These are phyloP conservation scores for Solanum microdontum DNA, from an alignment of 257 asterid genomes.

Conservation along the genomic window DNA sequence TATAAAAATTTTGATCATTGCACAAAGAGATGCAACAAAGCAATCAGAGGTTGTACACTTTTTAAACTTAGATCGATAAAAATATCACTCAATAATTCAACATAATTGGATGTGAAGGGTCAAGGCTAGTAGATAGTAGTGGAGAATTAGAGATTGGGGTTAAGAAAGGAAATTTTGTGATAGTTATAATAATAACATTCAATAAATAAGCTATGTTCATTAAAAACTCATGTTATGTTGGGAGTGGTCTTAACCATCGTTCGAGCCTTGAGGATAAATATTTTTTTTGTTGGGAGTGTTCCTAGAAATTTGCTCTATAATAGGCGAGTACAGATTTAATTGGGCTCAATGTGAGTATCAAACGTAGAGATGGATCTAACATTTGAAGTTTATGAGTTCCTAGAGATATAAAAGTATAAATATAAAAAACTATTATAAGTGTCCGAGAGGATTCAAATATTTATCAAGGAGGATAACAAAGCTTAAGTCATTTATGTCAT, in stretches of 20 bases:
- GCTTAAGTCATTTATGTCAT: background rate
- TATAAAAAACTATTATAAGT: too few relatives aligned
- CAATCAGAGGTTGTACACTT: background rate
- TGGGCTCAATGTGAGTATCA: background rate
- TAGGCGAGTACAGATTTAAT: fast-evolving
- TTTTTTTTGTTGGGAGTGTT: background rate
- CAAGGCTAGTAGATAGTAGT: background rate
- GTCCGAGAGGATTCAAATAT: background rate
- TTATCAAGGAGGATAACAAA: background rate
- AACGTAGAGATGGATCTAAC: background rate
- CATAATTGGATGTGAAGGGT: background rate
- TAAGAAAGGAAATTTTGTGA: background rate
- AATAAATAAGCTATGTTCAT: background rate
- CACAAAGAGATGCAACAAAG: background rate
- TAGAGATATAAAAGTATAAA: background rate
- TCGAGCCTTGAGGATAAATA: background rate
- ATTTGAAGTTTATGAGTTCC: background rate
- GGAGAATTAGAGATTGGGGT: background rate
- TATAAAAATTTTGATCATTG: background rate
- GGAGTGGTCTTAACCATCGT: background rate
- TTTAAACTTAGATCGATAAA: background rate
- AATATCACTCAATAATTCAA: background rate
- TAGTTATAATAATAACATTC: background rate
- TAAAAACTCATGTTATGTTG: too few relatives aligned
- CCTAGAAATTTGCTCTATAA: too few relatives aligned